phyloP scores from a whole-genome alignment of 495 filamentous ascomycete species.

The Talaromyces proteolyticus region DNA sequence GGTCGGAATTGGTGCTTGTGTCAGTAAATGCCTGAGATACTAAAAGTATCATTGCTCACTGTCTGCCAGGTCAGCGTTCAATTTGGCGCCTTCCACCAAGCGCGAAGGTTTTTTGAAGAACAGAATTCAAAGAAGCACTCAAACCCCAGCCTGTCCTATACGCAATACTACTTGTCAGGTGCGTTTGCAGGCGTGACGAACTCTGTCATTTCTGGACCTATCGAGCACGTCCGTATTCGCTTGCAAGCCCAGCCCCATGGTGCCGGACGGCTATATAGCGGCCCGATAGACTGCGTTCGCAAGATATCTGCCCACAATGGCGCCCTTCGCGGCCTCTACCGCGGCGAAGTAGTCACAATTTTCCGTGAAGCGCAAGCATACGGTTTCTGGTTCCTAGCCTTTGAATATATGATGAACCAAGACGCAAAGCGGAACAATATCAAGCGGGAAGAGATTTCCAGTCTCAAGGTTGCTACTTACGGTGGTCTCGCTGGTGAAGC shows the following conservation, averaged over 20 bases:
- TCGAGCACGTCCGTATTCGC: constrained; percentile 97
- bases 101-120: constrained; percentile 77
- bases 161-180: constrained; percentile 84
- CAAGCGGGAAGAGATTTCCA: constrained; percentile 68
- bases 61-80: constrained; percentile 72
- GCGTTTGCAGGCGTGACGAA: constrained; percentile 93
- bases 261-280: constrained; percentile 66
- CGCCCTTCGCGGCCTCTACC: constrained; percentile 68
- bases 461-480: constrained; percentile 83
- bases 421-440: constrained; percentile 72
- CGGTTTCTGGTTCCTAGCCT: constrained; percentile 89
- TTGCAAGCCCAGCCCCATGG: constrained; percentile 96
- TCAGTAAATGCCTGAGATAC: constrained; percentile 25
- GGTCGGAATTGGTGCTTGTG: constrained; percentile 94
- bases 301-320: constrained; percentile 68
- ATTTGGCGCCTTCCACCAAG: constrained; percentile 95
- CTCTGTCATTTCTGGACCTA: constrained; percentile 79
- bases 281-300: constrained; percentile 83
- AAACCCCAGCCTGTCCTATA: constrained; percentile 56
- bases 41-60: background rate
- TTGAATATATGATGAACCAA: constrained; percentile 92
- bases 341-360: constrained; percentile 80
- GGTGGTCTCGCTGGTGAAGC: constrained; percentile 91
- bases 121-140: constrained; percentile 52
- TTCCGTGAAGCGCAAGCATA: constrained; percentile 91